Percentiles rank a stretch among this genome's conserved stretches.
These are phyloP conservation scores for Fusarium buxicola DNA, from an alignment of 2,329 filamentous ascomycete species.

Conservation along the genomic window DNA sequence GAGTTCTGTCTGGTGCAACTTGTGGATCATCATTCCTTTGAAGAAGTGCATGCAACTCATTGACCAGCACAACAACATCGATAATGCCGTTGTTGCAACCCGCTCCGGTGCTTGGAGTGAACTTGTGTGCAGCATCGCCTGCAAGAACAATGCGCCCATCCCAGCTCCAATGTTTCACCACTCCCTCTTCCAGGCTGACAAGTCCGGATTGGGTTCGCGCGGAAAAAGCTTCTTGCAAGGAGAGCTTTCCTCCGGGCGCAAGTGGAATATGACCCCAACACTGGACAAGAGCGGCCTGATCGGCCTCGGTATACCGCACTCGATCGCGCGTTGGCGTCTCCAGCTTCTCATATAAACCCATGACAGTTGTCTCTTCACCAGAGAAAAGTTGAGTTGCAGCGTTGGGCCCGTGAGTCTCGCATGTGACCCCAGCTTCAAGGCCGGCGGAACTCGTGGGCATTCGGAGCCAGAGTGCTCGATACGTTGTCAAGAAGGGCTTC, in stretches of 20 bases:
- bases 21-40: neutral
- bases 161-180: conserved; percentile 51
- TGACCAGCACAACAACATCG: conserved; percentile 47
- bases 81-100: conserved; percentile 53
- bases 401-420: conserved; percentile 47
- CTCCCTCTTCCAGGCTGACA: conserved; percentile 52
- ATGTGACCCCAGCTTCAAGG: conserved; percentile 40
- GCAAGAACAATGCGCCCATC: conserved; percentile 50
- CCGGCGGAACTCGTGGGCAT: conserved; percentile 37
- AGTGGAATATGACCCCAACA: conserved; percentile 38
- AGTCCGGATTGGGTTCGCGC: conserved; percentile 44
- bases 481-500: conserved; percentile 48
- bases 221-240: conserved; percentile 48
- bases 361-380: conserved; percentile 26
- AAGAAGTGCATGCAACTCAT: conserved; percentile 38
- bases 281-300: conserved; percentile 28
- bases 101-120: conserved; percentile 51
- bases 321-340: conserved; percentile 30
- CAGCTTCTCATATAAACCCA: conserved; percentile 36
- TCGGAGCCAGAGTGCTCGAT: conserved; percentile 51
- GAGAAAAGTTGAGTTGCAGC: conserved; percentile 36
- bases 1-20: neutral
- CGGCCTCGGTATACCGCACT: conserved; percentile 25
- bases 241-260: conserved; percentile 33
- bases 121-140: conserved; percentile 54